Percentiles rank a stretch among this genome's conserved stretches.
Evolutionary conservation across 2,329 filamentous ascomycete genomes (phyloP).

Genomic region (Epichloe brachyelytri): DNA sequence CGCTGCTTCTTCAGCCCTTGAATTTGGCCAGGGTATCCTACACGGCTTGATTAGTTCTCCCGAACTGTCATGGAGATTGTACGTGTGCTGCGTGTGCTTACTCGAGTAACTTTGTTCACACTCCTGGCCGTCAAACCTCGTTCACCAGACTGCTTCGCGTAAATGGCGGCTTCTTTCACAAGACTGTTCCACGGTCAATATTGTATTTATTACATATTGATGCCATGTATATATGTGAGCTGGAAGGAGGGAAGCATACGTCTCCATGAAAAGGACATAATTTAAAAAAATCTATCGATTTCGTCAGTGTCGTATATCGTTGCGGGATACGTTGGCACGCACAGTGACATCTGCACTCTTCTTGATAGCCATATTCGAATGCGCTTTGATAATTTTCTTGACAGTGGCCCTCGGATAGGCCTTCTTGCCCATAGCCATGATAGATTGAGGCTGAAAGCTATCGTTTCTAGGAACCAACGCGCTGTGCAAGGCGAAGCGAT

Average conservation of each 20-base stretch:
- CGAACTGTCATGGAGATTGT: background rate
- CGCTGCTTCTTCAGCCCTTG: slow-evolving; percentile 39
- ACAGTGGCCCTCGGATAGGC: slow-evolving; percentile 73
- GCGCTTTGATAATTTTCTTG: slow-evolving; percentile 82
- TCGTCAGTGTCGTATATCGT: slow-evolving; percentile 13
- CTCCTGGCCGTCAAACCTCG: slow-evolving; percentile 61
- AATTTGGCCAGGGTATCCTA: slow-evolving; percentile 56
- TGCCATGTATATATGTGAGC: background rate
- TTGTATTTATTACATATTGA: background rate
- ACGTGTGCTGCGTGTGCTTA: slow-evolving; percentile 24
- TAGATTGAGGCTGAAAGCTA: background rate
- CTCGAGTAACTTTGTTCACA: slow-evolving; percentile 65
- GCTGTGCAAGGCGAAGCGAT: background rate
- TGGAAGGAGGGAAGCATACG: slow-evolving; percentile 23
- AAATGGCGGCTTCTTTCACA: slow-evolving; percentile 67
- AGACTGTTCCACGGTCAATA: slow-evolving; percentile 35
- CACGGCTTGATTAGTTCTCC: background rate
- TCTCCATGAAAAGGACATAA: slow-evolving; percentile 70
- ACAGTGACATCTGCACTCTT: slow-evolving; percentile 82
- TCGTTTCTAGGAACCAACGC: background rate
- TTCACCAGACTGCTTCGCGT: slow-evolving; percentile 62
- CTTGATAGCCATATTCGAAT: slow-evolving; percentile 65
- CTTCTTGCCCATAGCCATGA: slow-evolving; percentile 44
- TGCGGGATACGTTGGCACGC: slow-evolving; percentile 14
- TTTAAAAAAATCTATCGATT: slow-evolving; percentile 63